Conservation (phyloP, 345 rosid species). For the Aquilaria sinensis region DNA sequence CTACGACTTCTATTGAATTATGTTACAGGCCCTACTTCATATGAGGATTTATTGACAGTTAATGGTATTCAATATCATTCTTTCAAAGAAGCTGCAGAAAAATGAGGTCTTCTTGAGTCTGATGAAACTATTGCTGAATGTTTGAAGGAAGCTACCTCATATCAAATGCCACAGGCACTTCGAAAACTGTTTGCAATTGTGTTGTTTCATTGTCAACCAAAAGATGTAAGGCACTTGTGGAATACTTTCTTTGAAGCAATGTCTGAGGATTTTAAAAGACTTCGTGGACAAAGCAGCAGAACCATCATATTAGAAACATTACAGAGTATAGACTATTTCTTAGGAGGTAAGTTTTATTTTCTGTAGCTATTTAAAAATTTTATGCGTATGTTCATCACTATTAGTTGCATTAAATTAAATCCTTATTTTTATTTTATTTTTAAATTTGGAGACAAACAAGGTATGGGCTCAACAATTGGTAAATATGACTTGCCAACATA, state of each 20-base stretch:
- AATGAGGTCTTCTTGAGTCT: not conserved
- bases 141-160: not conserved
- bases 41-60: no score
- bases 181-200: not conserved
- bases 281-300: no score
- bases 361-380: no score
- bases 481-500: no score
- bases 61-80: not conserved
- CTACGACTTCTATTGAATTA: not conserved
- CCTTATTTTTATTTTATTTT: no score
- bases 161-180: not conserved
- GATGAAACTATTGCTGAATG: not conserved
- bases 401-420: no score
- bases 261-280: not conserved
- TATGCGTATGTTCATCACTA: no score
- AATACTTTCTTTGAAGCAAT: not conserved
- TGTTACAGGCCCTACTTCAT: not conserved
- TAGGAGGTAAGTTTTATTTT: not conserved
- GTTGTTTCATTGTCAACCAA: not conserved
- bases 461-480: no score
- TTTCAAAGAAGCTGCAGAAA: not conserved
- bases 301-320: not conserved
- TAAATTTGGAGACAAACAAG: no score
- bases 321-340: not conserved
- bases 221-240: not conserved